These are phyloP conservation scores for Colletotrichum sp. DNA, from an alignment of 2,329 filamentous ascomycete genomes.

Conservation along the genomic window DNA sequence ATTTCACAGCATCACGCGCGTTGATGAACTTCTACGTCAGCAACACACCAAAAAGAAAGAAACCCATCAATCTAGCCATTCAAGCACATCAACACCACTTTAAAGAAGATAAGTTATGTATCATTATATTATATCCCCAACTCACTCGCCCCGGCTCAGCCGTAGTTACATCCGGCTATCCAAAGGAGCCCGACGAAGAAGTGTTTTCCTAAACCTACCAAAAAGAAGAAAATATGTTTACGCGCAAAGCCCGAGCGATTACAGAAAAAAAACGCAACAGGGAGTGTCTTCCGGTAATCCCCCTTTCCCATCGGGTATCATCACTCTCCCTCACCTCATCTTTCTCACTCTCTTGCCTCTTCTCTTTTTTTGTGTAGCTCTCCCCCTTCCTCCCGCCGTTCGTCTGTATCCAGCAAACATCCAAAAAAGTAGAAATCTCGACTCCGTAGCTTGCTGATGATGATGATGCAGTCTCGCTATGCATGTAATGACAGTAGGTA, in stretches of 20 bases:
- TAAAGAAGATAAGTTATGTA: not conserved
- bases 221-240: not conserved
- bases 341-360: not conserved
- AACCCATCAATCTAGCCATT: rapidly evolving
- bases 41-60: rapidly evolving
- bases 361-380: not conserved
- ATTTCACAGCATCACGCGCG: rapidly evolving
- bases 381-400: not conserved
- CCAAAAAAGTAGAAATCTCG: not conserved
- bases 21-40: rapidly evolving
- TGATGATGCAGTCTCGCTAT: slow-evolving; percentile 5
- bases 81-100: not conserved
- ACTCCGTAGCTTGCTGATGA: not conserved
- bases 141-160: not conserved
- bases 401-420: not conserved
- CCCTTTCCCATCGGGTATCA: slow-evolving; percentile 10
- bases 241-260: not conserved
- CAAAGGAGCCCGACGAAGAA: not conserved
- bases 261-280: not conserved
- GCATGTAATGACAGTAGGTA: slow-evolving; percentile 9
- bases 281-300: not conserved
- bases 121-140: not conserved
- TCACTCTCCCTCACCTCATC: not conserved
- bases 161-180: not conserved
- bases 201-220: not conserved